Percentiles rank a stretch among this genome's conserved stretches.
Conservation (phyloP, 1,284 basidiomycete species). For the Cryptococcus sp. region DNA sequence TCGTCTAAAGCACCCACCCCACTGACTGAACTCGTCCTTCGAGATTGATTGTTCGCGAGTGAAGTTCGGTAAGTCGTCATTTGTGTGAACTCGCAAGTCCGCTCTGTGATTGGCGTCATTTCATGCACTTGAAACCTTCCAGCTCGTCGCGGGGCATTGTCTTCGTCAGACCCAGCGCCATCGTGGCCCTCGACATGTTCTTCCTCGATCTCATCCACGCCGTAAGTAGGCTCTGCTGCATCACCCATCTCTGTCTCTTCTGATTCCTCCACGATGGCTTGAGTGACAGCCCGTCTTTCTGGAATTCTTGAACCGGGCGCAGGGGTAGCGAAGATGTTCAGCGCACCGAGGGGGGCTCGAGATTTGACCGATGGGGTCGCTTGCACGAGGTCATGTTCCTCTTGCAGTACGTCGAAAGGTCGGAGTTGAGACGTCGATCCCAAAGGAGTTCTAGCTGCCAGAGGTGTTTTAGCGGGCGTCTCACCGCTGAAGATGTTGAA, state of each 20-base stretch:
- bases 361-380: conserved; percentile 13
- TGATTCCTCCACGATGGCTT: conserved; percentile 14
- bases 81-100: conserved; percentile 77
- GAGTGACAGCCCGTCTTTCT: conserved; percentile 5
- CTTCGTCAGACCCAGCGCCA: conserved; percentile 21
- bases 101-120: conserved; percentile 92
- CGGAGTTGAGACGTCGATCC: conserved; percentile 16
- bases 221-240: neutral
- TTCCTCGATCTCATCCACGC: conserved; percentile 13
- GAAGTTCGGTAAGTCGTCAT: conserved; percentile 33
- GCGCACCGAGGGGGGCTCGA: conserved; percentile 3
- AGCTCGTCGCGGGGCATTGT: conserved; percentile 56
- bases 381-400: conserved; percentile 19
- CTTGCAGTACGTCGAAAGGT: conserved; percentile 37
- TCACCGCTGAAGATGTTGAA: conserved; percentile 38
- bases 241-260: conserved; percentile 11
- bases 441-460: conserved; percentile 22
- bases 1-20: neutral
- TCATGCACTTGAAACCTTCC: conserved; percentile 62
- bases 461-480: conserved; percentile 38
- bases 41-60: neutral
- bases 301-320: conserved; percentile 13
- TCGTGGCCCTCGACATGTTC: conserved; percentile 11
- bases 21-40: neutral
- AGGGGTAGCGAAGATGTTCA: conserved; percentile 31